These are phyloP conservation scores for Cladophialophora yegresii DNA, from an alignment of 2,329 filamentous ascomycete species.

Conservation along the genomic window DNA sequence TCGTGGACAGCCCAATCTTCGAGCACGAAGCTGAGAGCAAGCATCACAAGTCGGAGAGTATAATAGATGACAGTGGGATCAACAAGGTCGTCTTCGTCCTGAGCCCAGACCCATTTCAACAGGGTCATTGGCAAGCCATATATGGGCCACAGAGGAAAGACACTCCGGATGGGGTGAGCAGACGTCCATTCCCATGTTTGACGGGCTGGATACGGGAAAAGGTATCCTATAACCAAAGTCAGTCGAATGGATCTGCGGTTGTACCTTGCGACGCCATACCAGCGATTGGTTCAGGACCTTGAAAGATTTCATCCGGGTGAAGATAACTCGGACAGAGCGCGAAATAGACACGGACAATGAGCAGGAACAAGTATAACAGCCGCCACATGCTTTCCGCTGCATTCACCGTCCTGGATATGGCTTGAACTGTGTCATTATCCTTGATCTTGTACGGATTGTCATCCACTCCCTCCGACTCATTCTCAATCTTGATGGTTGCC, in stretches of 20 bases:
- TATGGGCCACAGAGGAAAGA: conserved; percentile 93
- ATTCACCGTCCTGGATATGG: conserved; percentile 25
- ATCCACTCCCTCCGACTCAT: conserved; percentile 26
- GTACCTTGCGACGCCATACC: conserved; percentile 59
- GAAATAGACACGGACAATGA: conserved; percentile 88
- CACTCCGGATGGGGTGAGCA: conserved; percentile 84
- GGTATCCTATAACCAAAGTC: conserved; percentile 65
- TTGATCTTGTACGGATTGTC: conserved; percentile 19
- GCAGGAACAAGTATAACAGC: conserved; percentile 79
- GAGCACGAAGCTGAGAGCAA: conserved; percentile 89
- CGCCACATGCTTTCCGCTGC: conserved; percentile 70
- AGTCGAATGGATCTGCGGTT: not conserved
- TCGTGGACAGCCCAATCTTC: conserved; percentile 98
- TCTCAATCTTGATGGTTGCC: conserved; percentile 21
- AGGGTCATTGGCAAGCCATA: conserved; percentile 94
- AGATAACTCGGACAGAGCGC: conserved; percentile 93
- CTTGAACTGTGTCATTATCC: conserved; percentile 28
- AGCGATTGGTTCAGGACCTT: conserved; percentile 94
- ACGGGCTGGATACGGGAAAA: conserved; percentile 87
- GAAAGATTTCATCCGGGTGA: conserved; percentile 98
- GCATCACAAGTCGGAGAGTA: conserved; percentile 86
- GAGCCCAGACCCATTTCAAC: conserved; percentile 88
- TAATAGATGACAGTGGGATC: conserved; percentile 88
- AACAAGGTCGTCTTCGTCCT: conserved; percentile 76
- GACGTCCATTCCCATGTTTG: conserved; percentile 96